Conservation (phyloP, 805 yeast species). For the Lachancea fermentati region DNA sequence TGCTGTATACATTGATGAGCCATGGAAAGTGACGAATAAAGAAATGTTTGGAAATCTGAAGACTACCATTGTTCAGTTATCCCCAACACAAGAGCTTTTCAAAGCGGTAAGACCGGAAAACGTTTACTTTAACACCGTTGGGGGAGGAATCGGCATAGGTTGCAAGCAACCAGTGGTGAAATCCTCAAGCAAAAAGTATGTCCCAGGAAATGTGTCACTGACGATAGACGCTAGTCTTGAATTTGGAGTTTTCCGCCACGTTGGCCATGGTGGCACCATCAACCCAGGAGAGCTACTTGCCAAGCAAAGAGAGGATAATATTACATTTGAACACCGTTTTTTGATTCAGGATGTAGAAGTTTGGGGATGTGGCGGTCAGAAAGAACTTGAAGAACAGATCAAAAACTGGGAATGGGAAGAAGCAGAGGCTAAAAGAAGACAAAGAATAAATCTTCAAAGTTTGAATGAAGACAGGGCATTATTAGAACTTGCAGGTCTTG, state of each 20-base stretch:
- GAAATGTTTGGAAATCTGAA: slow-evolving; percentile 61
- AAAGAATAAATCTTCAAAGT: slow-evolving; percentile 56
- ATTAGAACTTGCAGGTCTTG: slow-evolving; percentile 73
- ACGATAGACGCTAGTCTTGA: slow-evolving; percentile 76
- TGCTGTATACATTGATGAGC: slow-evolving; percentile 60
- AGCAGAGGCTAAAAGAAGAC: slow-evolving; percentile 74
- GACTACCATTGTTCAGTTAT: slow-evolving; percentile 56
- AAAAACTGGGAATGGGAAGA: slow-evolving; percentile 90
- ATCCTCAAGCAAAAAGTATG: slow-evolving; percentile 39
- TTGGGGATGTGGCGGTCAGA: slow-evolving; percentile 84
- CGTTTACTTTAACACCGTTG: slow-evolving; percentile 63
- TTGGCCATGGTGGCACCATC: slow-evolving; percentile 50
- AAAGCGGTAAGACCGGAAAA: slow-evolving; percentile 35
- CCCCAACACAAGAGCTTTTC: slow-evolving; percentile 60
- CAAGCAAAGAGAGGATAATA: slow-evolving; percentile 17
- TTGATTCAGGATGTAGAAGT: slow-evolving; percentile 74
- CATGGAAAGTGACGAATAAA: slow-evolving; percentile 75
- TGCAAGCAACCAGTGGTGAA: slow-evolving; percentile 55
- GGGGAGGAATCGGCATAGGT: slow-evolving; percentile 86
- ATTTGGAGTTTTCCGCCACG: slow-evolving; percentile 71
- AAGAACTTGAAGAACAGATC: slow-evolving; percentile 70
- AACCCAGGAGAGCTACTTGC: slow-evolving; percentile 30
- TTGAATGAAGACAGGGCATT: slow-evolving; percentile 80
- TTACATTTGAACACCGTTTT: slow-evolving; percentile 61
- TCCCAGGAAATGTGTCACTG: slow-evolving; percentile 74